phyloP scores from a whole-genome alignment of 441 rosid genomes.

The Adansonia rubrostipa region DNA sequence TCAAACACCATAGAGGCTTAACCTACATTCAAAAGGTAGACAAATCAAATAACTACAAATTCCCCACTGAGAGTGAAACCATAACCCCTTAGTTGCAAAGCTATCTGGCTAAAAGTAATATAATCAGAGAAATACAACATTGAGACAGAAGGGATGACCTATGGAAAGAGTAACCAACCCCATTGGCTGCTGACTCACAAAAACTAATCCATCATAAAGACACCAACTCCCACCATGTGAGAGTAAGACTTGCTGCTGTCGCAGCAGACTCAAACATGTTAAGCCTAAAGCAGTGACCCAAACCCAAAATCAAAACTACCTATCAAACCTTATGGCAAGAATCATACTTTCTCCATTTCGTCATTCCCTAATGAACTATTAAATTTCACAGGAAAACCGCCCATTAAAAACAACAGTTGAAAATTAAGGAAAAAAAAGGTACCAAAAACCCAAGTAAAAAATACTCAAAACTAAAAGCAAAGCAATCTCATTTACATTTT shows the following conservation, averaged over 20 bases:
- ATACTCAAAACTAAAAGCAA: background rate
- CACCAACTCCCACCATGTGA: background rate
- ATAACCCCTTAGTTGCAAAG: background rate
- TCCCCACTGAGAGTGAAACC: background rate
- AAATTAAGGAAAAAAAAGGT: background rate
- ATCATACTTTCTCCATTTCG: background rate
- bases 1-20: constrained; percentile 1
- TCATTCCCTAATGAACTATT: background rate
- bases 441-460: background rate
- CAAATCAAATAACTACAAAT: background rate
- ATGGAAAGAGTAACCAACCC: background rate
- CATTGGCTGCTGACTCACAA: constrained; percentile 15
- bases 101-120: background rate
- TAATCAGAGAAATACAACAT: background rate
- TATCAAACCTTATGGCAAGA: background rate
- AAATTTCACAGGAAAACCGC: background rate
- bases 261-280: background rate
- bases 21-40: background rate
- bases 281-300: background rate
- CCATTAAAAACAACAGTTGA: background rate
- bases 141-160: constrained; percentile 1
- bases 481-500: background rate
- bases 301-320: constrained; percentile 11
- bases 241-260: background rate
- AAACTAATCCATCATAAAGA: constrained; percentile 21